phyloP scores from a whole-genome alignment of 1,284 basidiomycete genomes.

The Cryptococcus sp. region DNA sequence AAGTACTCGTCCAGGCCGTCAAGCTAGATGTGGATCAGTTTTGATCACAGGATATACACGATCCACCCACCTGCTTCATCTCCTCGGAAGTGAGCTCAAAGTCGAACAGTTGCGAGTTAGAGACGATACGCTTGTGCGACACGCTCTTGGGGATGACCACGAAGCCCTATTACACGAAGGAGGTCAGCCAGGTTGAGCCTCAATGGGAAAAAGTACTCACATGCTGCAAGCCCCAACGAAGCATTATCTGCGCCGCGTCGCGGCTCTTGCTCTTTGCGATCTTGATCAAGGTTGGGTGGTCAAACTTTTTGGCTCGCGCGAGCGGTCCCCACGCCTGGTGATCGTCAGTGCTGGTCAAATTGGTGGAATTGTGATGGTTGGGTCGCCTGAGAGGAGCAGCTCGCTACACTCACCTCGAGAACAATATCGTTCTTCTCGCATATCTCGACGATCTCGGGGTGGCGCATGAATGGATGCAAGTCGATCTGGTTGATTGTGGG shows the following conservation, averaged over 20 bases:
- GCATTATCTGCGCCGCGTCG: constrained; percentile 56
- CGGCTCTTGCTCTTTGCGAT: constrained; percentile 48
- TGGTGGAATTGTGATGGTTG: no score
- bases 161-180: constrained; percentile 42
- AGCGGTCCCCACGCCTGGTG: constrained; percentile 55
- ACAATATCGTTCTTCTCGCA: constrained; percentile 55
- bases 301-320: constrained; percentile 53
- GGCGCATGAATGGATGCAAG: constrained; percentile 54
- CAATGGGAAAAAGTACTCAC: constrained; percentile 25
- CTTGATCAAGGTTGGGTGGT: constrained; percentile 50
- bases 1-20: constrained; percentile 52
- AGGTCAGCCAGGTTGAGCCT: constrained; percentile 5
- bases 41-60: no score
- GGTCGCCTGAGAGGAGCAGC: background rate
- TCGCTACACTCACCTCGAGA: constrained; percentile 48
- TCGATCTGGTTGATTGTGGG: constrained; percentile 55
- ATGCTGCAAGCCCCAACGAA: constrained; percentile 59
- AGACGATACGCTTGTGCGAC: constrained; percentile 54
- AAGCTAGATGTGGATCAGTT: no score
- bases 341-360: no score
- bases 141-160: constrained; percentile 58
- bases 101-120: constrained; percentile 56
- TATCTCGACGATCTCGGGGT: constrained; percentile 54
- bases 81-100: constrained; percentile 55
- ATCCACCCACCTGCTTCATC: constrained; percentile 51